Conservation (phyloP, 1,284 basidiomycete species). For the Psilocybe mexicana region DNA sequence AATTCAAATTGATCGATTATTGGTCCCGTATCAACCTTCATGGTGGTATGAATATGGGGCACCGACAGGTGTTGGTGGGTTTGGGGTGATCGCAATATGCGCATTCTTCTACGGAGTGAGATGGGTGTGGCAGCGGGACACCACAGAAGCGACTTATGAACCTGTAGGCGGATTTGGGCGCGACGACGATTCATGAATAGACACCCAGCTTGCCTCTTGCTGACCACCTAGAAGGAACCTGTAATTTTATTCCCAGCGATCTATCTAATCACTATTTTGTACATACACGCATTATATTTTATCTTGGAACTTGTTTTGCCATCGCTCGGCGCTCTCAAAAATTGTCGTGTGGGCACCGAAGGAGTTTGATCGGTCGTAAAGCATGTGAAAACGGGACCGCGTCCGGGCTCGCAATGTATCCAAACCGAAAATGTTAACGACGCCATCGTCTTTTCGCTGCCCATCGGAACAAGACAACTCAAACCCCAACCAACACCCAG, state of each 20-base stretch:
- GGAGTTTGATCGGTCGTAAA: constrained; percentile 26
- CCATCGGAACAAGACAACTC: constrained; percentile 1
- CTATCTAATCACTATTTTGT: constrained; percentile 6
- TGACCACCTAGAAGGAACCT: constrained; percentile 2
- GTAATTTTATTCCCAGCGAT: constrained; percentile 3
- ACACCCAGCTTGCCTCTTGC: neutral
- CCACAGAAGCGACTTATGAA: constrained; percentile 82
- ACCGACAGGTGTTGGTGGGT: constrained; percentile 55
- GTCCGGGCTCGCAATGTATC: constrained; percentile 4
- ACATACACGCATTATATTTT: constrained; percentile 15
- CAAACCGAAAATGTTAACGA: constrained; percentile 6
- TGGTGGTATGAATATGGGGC: constrained; percentile 77
- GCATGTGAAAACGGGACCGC: constrained; percentile 21
- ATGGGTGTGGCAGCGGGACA: constrained; percentile 66
- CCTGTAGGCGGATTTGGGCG: constrained; percentile 76
- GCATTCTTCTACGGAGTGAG: constrained; percentile 73
- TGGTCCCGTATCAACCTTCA: constrained; percentile 84
- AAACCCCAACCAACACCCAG: constrained; percentile 1
- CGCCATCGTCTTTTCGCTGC: neutral
- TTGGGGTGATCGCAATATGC: constrained; percentile 60
- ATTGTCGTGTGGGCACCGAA: neutral
- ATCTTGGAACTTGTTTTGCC: neutral
- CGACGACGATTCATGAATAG: constrained; percentile 39
- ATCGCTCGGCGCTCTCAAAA: no score
- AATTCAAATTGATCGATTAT: constrained; percentile 81